These are phyloP conservation scores for Cudoniella acicularis DNA, from an alignment of 495 filamentous ascomycete genomes.

Conservation along the genomic window DNA sequence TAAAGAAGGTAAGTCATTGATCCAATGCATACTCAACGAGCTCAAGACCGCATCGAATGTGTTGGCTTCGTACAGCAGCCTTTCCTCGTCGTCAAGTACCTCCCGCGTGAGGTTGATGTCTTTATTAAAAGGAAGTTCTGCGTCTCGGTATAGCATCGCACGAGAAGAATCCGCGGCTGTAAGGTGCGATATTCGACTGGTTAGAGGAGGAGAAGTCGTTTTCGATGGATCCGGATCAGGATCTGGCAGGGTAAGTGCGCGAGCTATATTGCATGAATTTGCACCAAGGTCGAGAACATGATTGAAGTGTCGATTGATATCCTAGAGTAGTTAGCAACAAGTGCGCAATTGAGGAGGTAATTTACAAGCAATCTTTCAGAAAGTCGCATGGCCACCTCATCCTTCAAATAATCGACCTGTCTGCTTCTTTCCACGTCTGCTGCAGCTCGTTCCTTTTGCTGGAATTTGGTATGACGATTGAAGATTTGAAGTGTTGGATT, in stretches of 20 bases:
- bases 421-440: constrained; percentile 65
- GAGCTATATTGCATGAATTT: constrained; percentile 92
- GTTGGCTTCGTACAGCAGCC: constrained; percentile 71
- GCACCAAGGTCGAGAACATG: constrained; percentile 90
- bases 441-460: constrained; percentile 87
- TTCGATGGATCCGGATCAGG: constrained; percentile 56
- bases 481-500: constrained; percentile 83
- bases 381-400: constrained; percentile 82
- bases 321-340: constrained; percentile 43
- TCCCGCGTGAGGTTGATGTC: constrained; percentile 66
- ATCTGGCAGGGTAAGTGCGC: constrained; percentile 65
- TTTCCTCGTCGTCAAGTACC: constrained; percentile 64
- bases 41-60: constrained; percentile 86
- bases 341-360: constrained; percentile 1
- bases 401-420: constrained; percentile 83
- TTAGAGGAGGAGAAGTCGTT: constrained; percentile 57
- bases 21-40: constrained; percentile 90
- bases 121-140: constrained; percentile 68
- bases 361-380: constrained; percentile 80
- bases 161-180: constrained; percentile 78
- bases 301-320: constrained; percentile 85
- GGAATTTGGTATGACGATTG: constrained; percentile 78
- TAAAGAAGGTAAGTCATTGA: constrained; percentile 88
- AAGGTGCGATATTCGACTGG: constrained; percentile 63
- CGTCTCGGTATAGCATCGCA: constrained; percentile 78